phyloP scores from a whole-genome alignment of 768 basidiomycete genomes.

The Mycena albidolilacea region DNA sequence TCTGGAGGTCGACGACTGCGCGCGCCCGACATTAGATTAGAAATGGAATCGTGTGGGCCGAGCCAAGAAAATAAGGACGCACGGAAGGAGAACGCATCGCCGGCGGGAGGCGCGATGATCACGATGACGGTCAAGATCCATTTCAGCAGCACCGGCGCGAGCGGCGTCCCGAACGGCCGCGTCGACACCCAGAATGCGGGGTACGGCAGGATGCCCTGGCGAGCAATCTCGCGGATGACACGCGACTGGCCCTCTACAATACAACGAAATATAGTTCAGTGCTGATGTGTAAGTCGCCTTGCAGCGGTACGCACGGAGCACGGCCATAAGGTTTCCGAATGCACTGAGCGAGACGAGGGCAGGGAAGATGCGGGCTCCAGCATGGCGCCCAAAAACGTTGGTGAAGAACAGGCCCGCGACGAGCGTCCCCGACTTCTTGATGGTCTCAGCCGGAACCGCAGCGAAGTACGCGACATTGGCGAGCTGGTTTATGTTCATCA shows the following conservation, averaged over 20 bases:
- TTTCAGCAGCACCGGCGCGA: constrained; percentile 61
- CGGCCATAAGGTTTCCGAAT: constrained; percentile 56
- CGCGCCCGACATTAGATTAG: neutral
- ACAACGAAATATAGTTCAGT: constrained; percentile 48
- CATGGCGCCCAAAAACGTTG: constrained; percentile 61
- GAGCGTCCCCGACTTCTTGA: constrained; percentile 59
- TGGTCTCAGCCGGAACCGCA: constrained; percentile 60
- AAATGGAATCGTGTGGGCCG: no score
- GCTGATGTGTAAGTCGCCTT: neutral
- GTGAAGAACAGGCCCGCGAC: constrained; percentile 66
- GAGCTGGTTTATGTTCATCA: constrained; percentile 40
- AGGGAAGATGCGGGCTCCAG: constrained; percentile 52
- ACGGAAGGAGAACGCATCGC: constrained; percentile 63
- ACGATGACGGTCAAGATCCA: constrained; percentile 64
- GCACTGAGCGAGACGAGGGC: constrained; percentile 57
- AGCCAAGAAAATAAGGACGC: constrained; percentile 25
- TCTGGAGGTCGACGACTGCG: constrained; percentile 56
- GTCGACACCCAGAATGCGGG: constrained; percentile 66
- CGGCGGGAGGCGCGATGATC: constrained; percentile 61
- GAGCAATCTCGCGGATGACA: constrained; percentile 22
- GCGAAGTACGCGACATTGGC: constrained; percentile 61
- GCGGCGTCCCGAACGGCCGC: constrained; percentile 66
- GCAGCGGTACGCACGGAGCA: constrained; percentile 54
- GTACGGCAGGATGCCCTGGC: constrained; percentile 69
- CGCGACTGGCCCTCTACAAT: constrained; percentile 53